Evolutionary conservation across 169 alveolate species (phyloP).

Genomic region (Babesia divergens): DNA sequence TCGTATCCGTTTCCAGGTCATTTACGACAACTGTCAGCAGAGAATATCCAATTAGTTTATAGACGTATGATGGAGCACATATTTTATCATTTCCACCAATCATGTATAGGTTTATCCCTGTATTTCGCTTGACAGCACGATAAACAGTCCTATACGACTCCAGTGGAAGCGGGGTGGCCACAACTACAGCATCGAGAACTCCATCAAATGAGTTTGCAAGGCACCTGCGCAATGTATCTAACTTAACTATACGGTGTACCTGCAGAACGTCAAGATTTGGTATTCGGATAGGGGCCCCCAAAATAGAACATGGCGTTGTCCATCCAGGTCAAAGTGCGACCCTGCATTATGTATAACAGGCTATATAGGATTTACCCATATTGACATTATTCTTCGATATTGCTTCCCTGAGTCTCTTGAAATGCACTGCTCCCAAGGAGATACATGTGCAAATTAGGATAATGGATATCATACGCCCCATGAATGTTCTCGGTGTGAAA

Average conservation of each 20-base stretch:
- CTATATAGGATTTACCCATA: slow-evolving; percentile 42
- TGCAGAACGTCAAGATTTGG: slow-evolving; percentile 68
- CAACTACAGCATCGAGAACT: slow-evolving; percentile 63
- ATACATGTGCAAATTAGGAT: slow-evolving; percentile 66
- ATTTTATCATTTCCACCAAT: slow-evolving; percentile 68
- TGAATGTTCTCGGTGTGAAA: slow-evolving; percentile 67
- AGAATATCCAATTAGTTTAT: slow-evolving; percentile 47
- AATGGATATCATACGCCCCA: slow-evolving; percentile 67
- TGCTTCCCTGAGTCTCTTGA: slow-evolving; percentile 72
- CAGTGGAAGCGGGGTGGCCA: slow-evolving; percentile 73
- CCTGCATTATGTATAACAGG: not conserved
- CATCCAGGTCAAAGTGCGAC: slow-evolving; percentile 48
- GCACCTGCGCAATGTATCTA: not conserved
- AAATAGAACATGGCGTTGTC: slow-evolving; percentile 60
- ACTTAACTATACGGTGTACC: not conserved
- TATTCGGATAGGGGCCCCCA: slow-evolving; percentile 74
- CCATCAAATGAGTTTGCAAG: slow-evolving; percentile 68
- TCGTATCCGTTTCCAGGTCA: slow-evolving; percentile 45
- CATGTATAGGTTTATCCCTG: slow-evolving; percentile 70
- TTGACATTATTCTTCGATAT: slow-evolving; percentile 51
- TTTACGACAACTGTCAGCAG: slow-evolving; percentile 60
- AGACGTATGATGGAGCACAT: slow-evolving; percentile 50
- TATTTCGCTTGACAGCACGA: slow-evolving; percentile 68
- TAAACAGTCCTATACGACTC: slow-evolving; percentile 66
- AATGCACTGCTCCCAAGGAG: slow-evolving; percentile 73